phyloP scores from a whole-genome alignment of 2,329 filamentous ascomycete genomes.

The Clonostachys rosea region DNA sequence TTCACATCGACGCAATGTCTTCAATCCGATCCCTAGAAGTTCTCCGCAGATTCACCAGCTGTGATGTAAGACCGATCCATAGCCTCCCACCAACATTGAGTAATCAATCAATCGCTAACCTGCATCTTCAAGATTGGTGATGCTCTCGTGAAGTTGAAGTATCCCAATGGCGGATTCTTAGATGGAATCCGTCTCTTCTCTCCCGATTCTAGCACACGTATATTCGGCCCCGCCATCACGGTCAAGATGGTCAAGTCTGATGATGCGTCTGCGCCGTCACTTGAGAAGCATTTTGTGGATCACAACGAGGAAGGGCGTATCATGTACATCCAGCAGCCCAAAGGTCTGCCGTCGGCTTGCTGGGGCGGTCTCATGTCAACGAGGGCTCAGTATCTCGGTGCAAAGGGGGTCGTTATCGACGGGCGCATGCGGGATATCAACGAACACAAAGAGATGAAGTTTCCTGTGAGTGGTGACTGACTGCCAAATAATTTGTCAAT shows the following conservation, averaged over 20 bases:
- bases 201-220: conserved; percentile 43
- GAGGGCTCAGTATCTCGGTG: conserved; percentile 2
- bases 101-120: too few relatives aligned
- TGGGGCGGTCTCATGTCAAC: conserved; percentile 6
- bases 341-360: conserved; percentile 1
- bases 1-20: too few relatives aligned
- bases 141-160: conserved; percentile 43
- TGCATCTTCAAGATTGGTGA: conserved; percentile 16
- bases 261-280: conserved; percentile 13
- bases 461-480: conserved; percentile 3
- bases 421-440: conserved; percentile 4
- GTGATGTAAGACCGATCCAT: too few relatives aligned
- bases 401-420: conserved; percentile 4
- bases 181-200: conserved; percentile 50
- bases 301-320: conserved; percentile 3
- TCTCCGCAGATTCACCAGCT: too few relatives aligned
- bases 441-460: conserved; percentile 6
- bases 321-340: conserved; percentile 2
- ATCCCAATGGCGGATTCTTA: conserved; percentile 46
- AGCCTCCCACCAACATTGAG: too few relatives aligned
- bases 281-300: conserved; percentile 17
- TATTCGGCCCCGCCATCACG: conserved; percentile 49
- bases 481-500: background rate
- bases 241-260: conserved; percentile 41
- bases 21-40: too few relatives aligned